Evolutionary conservation across 1,284 basidiomycete genomes (phyloP).

Genomic region (Heliocybe sulcata): DNA sequence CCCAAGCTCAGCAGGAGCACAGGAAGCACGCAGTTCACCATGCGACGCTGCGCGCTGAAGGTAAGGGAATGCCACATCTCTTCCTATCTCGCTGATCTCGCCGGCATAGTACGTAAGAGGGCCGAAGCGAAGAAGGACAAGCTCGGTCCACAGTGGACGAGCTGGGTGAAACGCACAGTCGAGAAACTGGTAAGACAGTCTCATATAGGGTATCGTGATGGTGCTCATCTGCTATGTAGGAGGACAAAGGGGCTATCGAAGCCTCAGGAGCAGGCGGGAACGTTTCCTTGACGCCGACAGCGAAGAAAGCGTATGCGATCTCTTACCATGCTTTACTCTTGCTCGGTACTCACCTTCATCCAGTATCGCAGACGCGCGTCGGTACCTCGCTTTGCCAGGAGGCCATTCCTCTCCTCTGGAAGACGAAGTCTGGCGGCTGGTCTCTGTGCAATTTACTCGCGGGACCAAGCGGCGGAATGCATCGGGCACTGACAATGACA

Average conservation of each 20-base stretch:
- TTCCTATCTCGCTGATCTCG: neutral
- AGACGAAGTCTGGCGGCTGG: slow-evolving; percentile 28
- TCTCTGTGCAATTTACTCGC: slow-evolving; percentile 14
- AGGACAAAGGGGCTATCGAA: slow-evolving; percentile 35
- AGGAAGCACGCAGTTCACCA: slow-evolving; percentile 35
- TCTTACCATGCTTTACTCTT: neutral
- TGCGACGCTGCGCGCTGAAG: slow-evolving; percentile 38
- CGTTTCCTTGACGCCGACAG: slow-evolving; percentile 32
- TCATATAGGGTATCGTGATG: neutral
- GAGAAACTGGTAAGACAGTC: slow-evolving; percentile 33
- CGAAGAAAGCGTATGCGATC: slow-evolving; percentile 35
- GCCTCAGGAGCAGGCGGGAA: slow-evolving; percentile 23
- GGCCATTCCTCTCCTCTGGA: slow-evolving; percentile 20
- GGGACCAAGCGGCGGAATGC: slow-evolving; percentile 13
- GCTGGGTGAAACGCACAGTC: slow-evolving; percentile 40
- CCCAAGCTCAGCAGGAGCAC: slow-evolving; percentile 34
- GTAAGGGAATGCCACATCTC: slow-evolving; percentile 17
- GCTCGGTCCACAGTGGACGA: slow-evolving; percentile 42
- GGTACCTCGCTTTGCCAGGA: slow-evolving; percentile 16
- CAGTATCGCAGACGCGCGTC: slow-evolving; percentile 28
- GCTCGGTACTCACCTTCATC: neutral
- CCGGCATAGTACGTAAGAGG: slow-evolving; percentile 33
- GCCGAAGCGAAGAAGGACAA: slow-evolving; percentile 37
- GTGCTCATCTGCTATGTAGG: slow-evolving; percentile 18
- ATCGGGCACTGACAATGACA: slow-evolving; percentile 5